These are phyloP conservation scores for Beauveria bassiana DNA, from an alignment of 2,329 filamentous ascomycete species.

Conservation along the genomic window DNA sequence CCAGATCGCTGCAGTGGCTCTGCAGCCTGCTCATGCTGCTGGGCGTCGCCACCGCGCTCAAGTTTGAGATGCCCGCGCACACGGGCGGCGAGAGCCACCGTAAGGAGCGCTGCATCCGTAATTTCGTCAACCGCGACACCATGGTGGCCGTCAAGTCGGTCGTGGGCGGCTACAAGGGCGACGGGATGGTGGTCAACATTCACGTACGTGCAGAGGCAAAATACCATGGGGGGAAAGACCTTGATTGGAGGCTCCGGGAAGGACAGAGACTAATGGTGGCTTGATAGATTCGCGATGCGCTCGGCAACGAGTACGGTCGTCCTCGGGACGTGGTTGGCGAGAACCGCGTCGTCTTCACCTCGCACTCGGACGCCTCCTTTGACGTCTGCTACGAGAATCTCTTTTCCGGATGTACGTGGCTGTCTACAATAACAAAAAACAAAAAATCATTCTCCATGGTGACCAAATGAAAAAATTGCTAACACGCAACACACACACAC, in stretches of 20 bases:
- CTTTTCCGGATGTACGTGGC: constrained; percentile 58
- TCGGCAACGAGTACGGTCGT: constrained; percentile 91
- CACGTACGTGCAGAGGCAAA: constrained; percentile 51
- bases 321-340: constrained; percentile 89
- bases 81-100: constrained; percentile 42
- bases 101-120: constrained; percentile 85
- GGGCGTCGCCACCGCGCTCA: constrained; percentile 60
- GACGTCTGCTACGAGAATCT: constrained; percentile 95
- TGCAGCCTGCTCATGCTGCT: constrained; percentile 51
- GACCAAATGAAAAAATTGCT: too few species aligned
- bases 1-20: constrained; percentile 48
- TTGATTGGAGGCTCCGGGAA: too few species aligned
- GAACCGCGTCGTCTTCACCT: constrained; percentile 88
- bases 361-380: constrained; percentile 83
- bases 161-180: constrained; percentile 75
- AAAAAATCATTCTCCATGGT: not conserved
- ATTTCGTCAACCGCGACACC: constrained; percentile 88
- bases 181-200: constrained; percentile 91
- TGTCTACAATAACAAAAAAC: not conserved
- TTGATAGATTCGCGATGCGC: constrained; percentile 78
- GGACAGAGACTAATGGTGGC: constrained; percentile 5
- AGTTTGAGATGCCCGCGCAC: constrained; percentile 82
- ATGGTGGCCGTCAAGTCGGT: constrained; percentile 92
- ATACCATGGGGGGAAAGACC: too few species aligned
- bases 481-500: constrained; percentile 12